These are phyloP conservation scores for Aspergillus terreus DNA, from an alignment of 2,329 filamentous ascomycete genomes.

Conservation along the genomic window DNA sequence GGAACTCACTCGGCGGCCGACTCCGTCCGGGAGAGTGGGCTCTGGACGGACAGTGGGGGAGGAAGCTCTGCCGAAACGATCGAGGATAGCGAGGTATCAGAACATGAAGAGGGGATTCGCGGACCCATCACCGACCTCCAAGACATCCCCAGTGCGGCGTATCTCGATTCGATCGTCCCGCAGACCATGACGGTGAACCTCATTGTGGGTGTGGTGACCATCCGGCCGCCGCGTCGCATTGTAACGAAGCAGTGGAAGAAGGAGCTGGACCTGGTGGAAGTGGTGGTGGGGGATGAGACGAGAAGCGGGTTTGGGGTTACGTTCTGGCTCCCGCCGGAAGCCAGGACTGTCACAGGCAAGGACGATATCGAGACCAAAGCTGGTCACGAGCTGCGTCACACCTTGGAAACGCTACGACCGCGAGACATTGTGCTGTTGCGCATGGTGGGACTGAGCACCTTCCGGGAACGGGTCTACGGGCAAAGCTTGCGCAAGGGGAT, in stretches of 20 bases:
- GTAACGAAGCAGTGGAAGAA: constrained; percentile 54
- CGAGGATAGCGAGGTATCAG: constrained; percentile 10
- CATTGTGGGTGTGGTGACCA: constrained; percentile 73
- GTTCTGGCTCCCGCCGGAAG: constrained; percentile 65
- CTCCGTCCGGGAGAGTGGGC: constrained; percentile 23
- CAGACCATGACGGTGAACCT: constrained; percentile 80
- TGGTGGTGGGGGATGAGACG: constrained; percentile 83
- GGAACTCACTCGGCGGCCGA: constrained; percentile 15
- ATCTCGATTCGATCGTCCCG: constrained; percentile 65
- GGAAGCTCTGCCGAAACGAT: constrained; percentile 14
- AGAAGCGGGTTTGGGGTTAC: constrained; percentile 74
- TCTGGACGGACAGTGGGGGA: constrained; percentile 15
- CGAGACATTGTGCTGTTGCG: constrained; percentile 76
- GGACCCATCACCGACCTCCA: constrained; percentile 60
- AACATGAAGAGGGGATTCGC: constrained; percentile 28
- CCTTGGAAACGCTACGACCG: constrained; percentile 51
- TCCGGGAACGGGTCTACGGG: constrained; percentile 74
- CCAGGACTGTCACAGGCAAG: neutral
- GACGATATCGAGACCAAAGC: neutral
- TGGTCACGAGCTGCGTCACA: constrained; percentile 36
- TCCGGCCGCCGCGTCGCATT: constrained; percentile 64
- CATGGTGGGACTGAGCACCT: constrained; percentile 74
- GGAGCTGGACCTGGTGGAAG: constrained; percentile 65
- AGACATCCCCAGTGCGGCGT: constrained; percentile 64
- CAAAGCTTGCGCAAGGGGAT: constrained; percentile 71